phyloP scores from a whole-genome alignment of 352 stramenopile species.

The Nothophytophthora sp. region DNA sequence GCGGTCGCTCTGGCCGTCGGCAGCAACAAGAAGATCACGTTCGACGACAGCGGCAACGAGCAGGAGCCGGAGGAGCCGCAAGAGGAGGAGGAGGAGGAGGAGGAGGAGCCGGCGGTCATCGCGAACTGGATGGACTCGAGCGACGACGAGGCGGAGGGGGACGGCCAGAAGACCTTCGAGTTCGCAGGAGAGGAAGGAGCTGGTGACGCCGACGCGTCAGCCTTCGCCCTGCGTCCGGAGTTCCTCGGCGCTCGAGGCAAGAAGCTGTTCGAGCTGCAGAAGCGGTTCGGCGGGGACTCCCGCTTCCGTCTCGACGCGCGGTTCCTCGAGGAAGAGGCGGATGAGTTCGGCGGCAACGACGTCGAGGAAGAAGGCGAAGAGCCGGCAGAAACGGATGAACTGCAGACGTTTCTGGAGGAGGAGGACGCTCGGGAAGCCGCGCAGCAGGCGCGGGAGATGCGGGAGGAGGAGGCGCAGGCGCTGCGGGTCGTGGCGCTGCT shows the following conservation, averaged over 20 bases:
- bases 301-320: slow-evolving; percentile 78
- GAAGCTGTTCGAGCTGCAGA: slow-evolving; percentile 84
- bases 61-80: slow-evolving; percentile 36
- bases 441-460: slow-evolving; percentile 42
- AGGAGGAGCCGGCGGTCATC: slow-evolving; percentile 16
- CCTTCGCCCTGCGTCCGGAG: slow-evolving; percentile 69
- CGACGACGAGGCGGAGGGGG: slow-evolving; percentile 40
- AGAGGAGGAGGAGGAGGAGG: slow-evolving; percentile 12
- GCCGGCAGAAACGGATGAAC: slow-evolving; percentile 22
- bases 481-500: slow-evolving; percentile 58
- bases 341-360: slow-evolving; percentile 57
- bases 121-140: slow-evolving; percentile 63
- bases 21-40: slow-evolving; percentile 74
- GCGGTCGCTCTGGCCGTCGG: slow-evolving; percentile 31
- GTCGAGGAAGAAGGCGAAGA: slow-evolving; percentile 28
- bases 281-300: slow-evolving; percentile 74
- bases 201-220: slow-evolving; percentile 25
- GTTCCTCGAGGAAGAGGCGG: slow-evolving; percentile 69
- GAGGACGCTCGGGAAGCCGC: slow-evolving; percentile 35
- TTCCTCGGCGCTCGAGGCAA: slow-evolving; percentile 71
- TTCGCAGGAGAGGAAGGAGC: slow-evolving; percentile 31
- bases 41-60: slow-evolving; percentile 69
- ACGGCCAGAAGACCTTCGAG: slow-evolving; percentile 11
- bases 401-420: slow-evolving; percentile 59
- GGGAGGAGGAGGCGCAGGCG: slow-evolving; percentile 46